Percentiles rank a stretch among this genome's conserved stretches.
Evolutionary conservation across 768 basidiomycete genomes (phyloP).

Genomic region (Roridomyces roridus): DNA sequence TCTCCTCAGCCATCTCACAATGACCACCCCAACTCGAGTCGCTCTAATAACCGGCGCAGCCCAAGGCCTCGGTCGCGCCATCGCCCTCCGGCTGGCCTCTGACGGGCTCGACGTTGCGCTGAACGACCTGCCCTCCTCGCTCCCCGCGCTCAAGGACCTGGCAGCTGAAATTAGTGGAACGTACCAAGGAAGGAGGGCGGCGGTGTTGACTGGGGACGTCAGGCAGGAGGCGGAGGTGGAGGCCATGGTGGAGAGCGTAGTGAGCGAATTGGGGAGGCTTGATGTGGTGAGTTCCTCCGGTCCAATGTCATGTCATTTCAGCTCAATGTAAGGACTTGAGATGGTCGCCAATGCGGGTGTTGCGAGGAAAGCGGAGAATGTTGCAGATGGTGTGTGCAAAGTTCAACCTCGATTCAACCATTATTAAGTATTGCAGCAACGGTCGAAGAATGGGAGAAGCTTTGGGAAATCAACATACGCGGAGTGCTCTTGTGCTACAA

Average conservation of each 20-base stretch:
- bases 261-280: constrained; percentile 28
- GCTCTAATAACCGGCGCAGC: constrained; percentile 42
- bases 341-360: constrained; percentile 45
- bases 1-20: no score
- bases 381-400: constrained; percentile 27
- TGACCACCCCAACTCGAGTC: constrained; percentile 10
- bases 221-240: constrained; percentile 34
- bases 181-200: constrained; percentile 21
- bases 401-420: not conserved
- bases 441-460: constrained; percentile 37
- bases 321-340: constrained; percentile 18
- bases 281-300: constrained; percentile 32
- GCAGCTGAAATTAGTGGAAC: constrained; percentile 34
- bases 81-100: constrained; percentile 37
- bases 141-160: constrained; percentile 27
- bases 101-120: constrained; percentile 40
- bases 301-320: not conserved
- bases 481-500: constrained; percentile 50
- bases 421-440: constrained; percentile 28
- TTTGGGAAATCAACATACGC: constrained; percentile 44
- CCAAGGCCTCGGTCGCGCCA: constrained; percentile 39
- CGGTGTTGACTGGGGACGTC: constrained; percentile 32
- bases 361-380: not conserved
- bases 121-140: constrained; percentile 32
- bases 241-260: constrained; percentile 31